Base-by-base conservation (phyloP, 306 rosid species). In the Cicer bijugum region DNA sequence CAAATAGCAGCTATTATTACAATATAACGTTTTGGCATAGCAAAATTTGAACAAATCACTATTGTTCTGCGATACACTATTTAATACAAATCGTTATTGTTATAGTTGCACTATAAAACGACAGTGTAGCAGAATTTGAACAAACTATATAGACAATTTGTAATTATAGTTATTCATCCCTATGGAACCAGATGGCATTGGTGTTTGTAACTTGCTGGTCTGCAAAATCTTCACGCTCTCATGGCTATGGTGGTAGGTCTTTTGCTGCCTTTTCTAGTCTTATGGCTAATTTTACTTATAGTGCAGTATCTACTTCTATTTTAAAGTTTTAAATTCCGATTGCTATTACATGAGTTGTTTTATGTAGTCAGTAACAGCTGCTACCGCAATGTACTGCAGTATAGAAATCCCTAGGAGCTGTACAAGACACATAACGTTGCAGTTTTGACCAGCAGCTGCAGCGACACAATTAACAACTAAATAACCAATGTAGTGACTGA, bases 151-250 rank as follows among this genome's bases (percentile, higher is more conserved):
- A 28, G 67, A 15, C 47, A 23, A 33, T 23, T 57, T 11, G 12
- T 8, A 9, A 69, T n/a, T 17, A 17, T 6, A 8, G 43, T 19
- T 56, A 58, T 4, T 55, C 38, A 38, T 50, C 42, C 73, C 8
- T 35, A 5, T 5, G 12, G 73, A 67, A 33, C 8, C 20, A 42
- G 23, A 52, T 45, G 35, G 50, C 14, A 42, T 39, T 37, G 4
- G 46, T 14, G 37, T 72, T 74, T 48, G 3, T 59, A 40, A 59
- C 17, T 23, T 61, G 39, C 47, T 38, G 44, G 43, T 12, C n/a
- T 38, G 23, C 53, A 8, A 8, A 63, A 8, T 50, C 42, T 53
- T 75, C 57, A 35, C 52, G 33, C 16, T 23, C 60, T 65, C 70
- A 12, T 19, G 4, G 33, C 5, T 19, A 9, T 9, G 46, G 51